Evolutionary conservation across 2,329 filamentous ascomycete species (phyloP), one percentile per base, ranked within the genome.

Genomic region (Hypoxylon sp.): DNA sequence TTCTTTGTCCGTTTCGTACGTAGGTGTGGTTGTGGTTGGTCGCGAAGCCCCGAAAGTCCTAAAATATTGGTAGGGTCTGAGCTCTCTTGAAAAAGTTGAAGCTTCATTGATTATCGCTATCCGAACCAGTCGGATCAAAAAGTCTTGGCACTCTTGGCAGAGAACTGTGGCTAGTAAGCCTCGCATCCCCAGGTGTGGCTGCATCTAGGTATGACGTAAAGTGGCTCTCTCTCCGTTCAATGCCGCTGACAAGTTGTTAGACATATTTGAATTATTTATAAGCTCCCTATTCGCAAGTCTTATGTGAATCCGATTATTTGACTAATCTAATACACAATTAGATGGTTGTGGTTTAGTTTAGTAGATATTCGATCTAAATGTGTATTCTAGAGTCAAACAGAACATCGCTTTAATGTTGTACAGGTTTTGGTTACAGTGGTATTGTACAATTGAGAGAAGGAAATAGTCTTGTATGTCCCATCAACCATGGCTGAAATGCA

Each of bases 21-120:
- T 37, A 53, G 40, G 44, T n/a, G n/a, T 20, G 20, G 44, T 49
- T 30, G 46, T 53, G 25, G 17, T 27, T 30, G 50, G 35, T 53
- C 17, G 58, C 27, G 48, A 55, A 37, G 61, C 37, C 31, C 22
- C 22, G n/a, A 27, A 25, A 48, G 40, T 48, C 17, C 1, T 31
- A 25, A 40, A 30, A 22, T 60, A 14, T 30, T 40, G 3, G 13
- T 58, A 46, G 17, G 20, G 22, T 62, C 22, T 31, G 37, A 57
- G 49, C 59, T 65, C 37, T 57, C 37, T 55, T 49, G 42, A 61
- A 63, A 66, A 70, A 68, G 65, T 63, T 67, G 61, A 68, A 66
- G 64, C 68, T 68, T 68, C 57, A 46, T 58, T 5, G 51, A 64
- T 61, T 67, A 61, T 66, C 40, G 42, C 20, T 44, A 54, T 27